Conservation (phyloP, 2,329 filamentous ascomycete genomes). For the Elsinoe fawcettii region DNA sequence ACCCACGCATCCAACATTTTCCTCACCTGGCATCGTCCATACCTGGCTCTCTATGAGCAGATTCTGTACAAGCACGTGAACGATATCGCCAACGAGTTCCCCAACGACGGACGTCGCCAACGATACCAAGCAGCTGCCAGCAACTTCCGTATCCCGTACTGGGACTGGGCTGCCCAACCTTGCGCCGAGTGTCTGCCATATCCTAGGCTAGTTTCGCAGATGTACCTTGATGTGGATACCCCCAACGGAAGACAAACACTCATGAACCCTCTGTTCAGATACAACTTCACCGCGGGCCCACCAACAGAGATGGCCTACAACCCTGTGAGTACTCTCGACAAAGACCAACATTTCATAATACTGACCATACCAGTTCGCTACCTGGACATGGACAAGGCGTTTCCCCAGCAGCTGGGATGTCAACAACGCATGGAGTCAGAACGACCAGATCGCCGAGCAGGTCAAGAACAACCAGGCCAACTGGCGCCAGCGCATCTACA, state of each 20-base stretch:
- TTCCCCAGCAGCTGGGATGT: conserved; percentile 39
- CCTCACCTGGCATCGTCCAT: conserved; percentile 76
- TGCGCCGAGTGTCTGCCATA: conserved; percentile 26
- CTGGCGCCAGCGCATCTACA: conserved; percentile 56
- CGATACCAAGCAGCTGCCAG: conserved; percentile 35
- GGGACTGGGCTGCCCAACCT: conserved; percentile 40
- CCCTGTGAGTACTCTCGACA: conserved; percentile 44
- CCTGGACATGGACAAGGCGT: conserved; percentile 55
- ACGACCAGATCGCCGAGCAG: conserved; percentile 47
- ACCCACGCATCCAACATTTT: conserved; percentile 69
- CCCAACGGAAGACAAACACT: conserved; percentile 29
- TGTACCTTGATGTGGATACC: conserved; percentile 32
- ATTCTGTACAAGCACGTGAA: conserved; percentile 34
- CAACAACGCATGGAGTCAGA: conserved; percentile 47
- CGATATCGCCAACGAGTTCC: conserved; percentile 37
- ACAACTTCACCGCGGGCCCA: conserved; percentile 46
- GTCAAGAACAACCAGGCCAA: conserved; percentile 47
- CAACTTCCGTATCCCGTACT: conserved; percentile 40
- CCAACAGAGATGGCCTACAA: conserved; percentile 49
- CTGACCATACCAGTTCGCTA: conserved; percentile 42
- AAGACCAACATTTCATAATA: background rate
- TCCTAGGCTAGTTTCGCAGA: conserved; percentile 34
- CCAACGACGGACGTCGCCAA: conserved; percentile 29
- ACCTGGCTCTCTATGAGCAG: conserved; percentile 57
- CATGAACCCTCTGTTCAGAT: conserved; percentile 30